Percentiles rank a stretch among this genome's conserved stretches.
Evolutionary conservation across 768 basidiomycete genomes (phyloP).

Genomic region (Pleurotus citrinopileatus): DNA sequence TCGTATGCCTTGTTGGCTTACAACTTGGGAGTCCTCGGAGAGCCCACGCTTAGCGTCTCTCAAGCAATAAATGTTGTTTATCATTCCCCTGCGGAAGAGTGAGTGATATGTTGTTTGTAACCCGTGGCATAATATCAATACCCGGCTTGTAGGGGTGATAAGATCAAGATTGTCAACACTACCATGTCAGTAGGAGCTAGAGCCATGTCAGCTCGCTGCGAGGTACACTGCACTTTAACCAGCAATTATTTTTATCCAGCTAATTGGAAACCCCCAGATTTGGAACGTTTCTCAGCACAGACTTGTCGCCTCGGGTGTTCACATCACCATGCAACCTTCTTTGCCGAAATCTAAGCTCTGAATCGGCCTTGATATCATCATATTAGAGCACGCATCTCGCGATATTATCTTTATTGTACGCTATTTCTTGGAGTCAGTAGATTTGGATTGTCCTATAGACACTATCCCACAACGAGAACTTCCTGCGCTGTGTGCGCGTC

Average conservation of each 20-base stretch:
- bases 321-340: slow-evolving; percentile 54
- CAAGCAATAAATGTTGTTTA: slow-evolving; percentile 52
- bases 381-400: neutral
- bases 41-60: slow-evolving; percentile 32
- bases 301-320: slow-evolving; percentile 51
- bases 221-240: slow-evolving; percentile 29
- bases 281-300: slow-evolving; percentile 54
- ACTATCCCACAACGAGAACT: no score
- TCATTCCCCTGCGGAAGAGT: slow-evolving; percentile 55
- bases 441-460: no score
- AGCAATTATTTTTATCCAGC: neutral
- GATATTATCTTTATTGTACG: no score
- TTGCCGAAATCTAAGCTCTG: slow-evolving; percentile 25
- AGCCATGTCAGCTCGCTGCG: slow-evolving; percentile 44
- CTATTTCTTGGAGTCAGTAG: no score
- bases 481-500: no score
- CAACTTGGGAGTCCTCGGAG: slow-evolving; percentile 2
- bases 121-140: no score
- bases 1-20: slow-evolving; percentile 6
- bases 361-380: neutral
- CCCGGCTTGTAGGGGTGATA: slow-evolving; percentile 39
- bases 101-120: no score
- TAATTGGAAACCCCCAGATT: slow-evolving; percentile 32
- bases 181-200: slow-evolving; percentile 49
- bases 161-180: slow-evolving; percentile 48